These are phyloP conservation scores for Blastobotrys attinorum DNA, from an alignment of 805 yeast species.

Conservation along the genomic window DNA sequence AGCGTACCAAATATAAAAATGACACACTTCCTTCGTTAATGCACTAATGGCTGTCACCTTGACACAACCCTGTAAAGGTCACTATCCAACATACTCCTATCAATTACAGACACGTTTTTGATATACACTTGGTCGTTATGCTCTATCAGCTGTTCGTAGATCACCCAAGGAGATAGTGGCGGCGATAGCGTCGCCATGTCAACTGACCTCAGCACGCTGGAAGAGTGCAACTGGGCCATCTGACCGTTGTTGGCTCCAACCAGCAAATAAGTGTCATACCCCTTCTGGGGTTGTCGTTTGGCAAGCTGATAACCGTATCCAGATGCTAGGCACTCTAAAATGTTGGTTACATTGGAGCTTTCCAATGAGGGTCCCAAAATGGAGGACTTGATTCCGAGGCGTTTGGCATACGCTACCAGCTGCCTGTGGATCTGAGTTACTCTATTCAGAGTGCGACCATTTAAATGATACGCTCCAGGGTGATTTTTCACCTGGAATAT, in stretches of 20 bases:
- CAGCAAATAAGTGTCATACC: slow-evolving; percentile 4
- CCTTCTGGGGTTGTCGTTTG: slow-evolving; percentile 7
- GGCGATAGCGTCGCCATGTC: neutral
- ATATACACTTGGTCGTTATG: neutral
- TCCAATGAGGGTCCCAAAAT: neutral
- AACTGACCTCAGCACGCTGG: neutral
- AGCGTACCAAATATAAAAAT: no score
- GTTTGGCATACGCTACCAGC: slow-evolving; percentile 10
- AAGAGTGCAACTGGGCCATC: neutral
- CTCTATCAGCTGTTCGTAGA: slow-evolving; percentile 2
- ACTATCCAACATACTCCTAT: neutral
- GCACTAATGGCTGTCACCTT: no score
- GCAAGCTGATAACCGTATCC: slow-evolving; percentile 15
- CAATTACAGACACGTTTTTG: neutral
- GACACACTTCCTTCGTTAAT: no score
- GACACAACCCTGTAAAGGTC: no score
- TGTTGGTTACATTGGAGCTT: neutral
- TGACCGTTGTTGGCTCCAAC: neutral
- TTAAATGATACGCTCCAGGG: neutral
- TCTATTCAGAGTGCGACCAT: neutral
- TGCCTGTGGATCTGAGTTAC: neutral
- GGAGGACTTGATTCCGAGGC: neutral
- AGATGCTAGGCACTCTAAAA: slow-evolving; percentile 9
- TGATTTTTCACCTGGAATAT: slow-evolving; percentile 38
- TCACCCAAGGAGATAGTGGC: slow-evolving; percentile 1